Conservation (phyloP, 768 basidiomycete genomes). For the Boletus reticulatus region DNA sequence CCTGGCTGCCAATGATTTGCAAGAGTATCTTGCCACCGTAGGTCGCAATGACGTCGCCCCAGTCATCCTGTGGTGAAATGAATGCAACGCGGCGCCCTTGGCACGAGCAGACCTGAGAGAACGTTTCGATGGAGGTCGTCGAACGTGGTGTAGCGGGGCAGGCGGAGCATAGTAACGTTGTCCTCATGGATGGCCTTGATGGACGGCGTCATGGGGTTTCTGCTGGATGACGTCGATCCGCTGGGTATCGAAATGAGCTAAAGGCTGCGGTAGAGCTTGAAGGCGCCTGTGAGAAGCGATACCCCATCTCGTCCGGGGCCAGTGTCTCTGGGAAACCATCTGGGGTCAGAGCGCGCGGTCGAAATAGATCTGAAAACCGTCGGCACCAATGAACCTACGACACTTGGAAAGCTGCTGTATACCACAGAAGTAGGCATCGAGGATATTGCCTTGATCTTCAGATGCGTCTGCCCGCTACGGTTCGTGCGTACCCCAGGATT, state of each 20-base stretch:
- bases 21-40: conserved; percentile 56
- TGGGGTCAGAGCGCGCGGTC: conserved; percentile 10
- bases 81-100: conserved; percentile 34
- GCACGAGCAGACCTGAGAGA: conserved; percentile 26
- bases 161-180: conserved; percentile 60
- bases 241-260: conserved; percentile 33
- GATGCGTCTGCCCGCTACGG: conserved; percentile 24
- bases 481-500: conserved; percentile 13
- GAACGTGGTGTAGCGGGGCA: conserved; percentile 45
- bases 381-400: neutral
- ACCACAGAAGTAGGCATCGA: conserved; percentile 45
- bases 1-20: conserved; percentile 41
- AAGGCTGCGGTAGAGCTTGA: conserved; percentile 3
- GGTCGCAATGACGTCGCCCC: conserved; percentile 48
- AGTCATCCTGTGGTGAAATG: conserved; percentile 56
- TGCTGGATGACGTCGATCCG: conserved; percentile 31
- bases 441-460: conserved; percentile 34
- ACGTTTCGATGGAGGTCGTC: conserved; percentile 55
- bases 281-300: conserved; percentile 7
- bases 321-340: conserved; percentile 22
- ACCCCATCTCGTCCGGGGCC: conserved; percentile 7
- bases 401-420: neutral
- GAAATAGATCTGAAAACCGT: conserved; percentile 21
- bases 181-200: conserved; percentile 68
- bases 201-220: conserved; percentile 34